Percentiles rank a stretch among this genome's conserved stretches.
Evolutionary conservation across 1,284 basidiomycete genomes (phyloP).

Genomic region (Fomitiporia mediterranea): DNA sequence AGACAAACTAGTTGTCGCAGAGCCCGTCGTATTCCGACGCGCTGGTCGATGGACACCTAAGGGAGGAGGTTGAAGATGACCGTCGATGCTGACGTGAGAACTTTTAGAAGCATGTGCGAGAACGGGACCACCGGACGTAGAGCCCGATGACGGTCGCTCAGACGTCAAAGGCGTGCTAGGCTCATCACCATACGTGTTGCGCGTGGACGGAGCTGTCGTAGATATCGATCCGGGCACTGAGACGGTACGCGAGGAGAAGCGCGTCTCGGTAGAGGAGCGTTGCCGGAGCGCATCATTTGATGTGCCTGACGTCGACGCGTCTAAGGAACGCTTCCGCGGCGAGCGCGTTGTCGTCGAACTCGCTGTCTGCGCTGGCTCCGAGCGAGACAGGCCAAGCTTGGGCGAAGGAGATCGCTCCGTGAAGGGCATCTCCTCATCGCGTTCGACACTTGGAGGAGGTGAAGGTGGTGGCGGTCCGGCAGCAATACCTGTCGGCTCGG

Average conservation of each 20-base stretch:
- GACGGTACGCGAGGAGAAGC: conserved; percentile 5
- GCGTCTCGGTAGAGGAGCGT: conserved; percentile 12
- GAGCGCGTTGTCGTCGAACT: not conserved
- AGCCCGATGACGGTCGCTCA: conserved; percentile 9
- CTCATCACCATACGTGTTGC: conserved; percentile 12
- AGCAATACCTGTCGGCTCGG: conserved; percentile 11
- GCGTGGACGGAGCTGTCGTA: conserved; percentile 9
- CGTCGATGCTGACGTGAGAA: conserved; percentile 21
- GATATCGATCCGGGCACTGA: conserved; percentile 10
- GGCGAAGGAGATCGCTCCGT: conserved; percentile 11
- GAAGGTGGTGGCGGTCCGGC: conserved; percentile 19
- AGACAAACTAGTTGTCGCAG: conserved; percentile 16
- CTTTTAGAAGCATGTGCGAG: conserved; percentile 11
- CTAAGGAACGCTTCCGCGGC: conserved; percentile 1
- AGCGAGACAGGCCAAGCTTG: conserved; percentile 13
- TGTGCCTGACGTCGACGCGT: conserved; percentile 1
- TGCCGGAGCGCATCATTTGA: conserved; percentile 9
- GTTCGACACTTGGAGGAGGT: conserved; percentile 17
- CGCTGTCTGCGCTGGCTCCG: conserved; percentile 11
- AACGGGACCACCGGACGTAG: conserved; percentile 2
- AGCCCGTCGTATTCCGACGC: conserved; percentile 30
- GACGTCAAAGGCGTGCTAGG: conserved; percentile 9
- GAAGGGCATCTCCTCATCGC: conserved; percentile 7
- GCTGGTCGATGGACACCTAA: conserved; percentile 21
- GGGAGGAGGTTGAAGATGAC: conserved; percentile 23